Base-by-base conservation (phyloP, 2,329 filamentous ascomycete genomes). In the Aspergillus persii region DNA sequence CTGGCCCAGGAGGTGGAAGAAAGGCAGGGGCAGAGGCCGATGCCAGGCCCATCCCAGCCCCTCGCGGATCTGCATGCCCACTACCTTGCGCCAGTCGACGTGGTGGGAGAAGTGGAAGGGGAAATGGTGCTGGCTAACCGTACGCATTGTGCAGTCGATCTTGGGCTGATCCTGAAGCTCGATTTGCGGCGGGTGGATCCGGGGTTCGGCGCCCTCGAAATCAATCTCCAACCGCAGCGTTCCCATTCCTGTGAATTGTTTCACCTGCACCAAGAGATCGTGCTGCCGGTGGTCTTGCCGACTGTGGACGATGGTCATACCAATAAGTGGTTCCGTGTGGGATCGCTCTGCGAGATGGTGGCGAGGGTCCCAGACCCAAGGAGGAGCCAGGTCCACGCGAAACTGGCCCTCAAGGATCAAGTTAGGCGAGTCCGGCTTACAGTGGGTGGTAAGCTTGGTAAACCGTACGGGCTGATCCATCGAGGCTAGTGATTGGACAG, bases 71-170 rank as follows among this genome's bases (percentile, higher is more conserved):
- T 64, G 63, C 53, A 56, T 57, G 41, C 63, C 61, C 50, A 64
- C 61, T 7, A 61, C 54, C 27, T 54, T 54, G 3, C 61, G 55
- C 63, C 63, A 64, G 54, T 64, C 61, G 36, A 64, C 53, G 18
- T 63, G 61, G 33, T 64, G 63, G n/a, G 63, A 54, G 50, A 64
- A 63, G 41, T 64, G 61, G 26, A 64, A 61, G 1, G 63, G 61
- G n/a, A 64, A 64, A 15, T 64, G 59, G 53, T 63, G 63, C n/a
- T 61, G 63, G 36, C 63, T 64, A 54, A 64, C 56, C 4, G 58
- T 56, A n/a, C 48, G 49, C 41, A 63, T 57, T 8, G 63, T 63
- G 18, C 63, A 64, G 50, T 64, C 63, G 49, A 64, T 64, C 6
- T 58, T 49, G 1, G 63, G 63, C 4, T 61, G 61, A n/a, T 58